Evolutionary conservation across 306 rosid species (phyloP), one percentile per base, ranked within the genome.

Genomic region (Trifolium repens): DNA sequence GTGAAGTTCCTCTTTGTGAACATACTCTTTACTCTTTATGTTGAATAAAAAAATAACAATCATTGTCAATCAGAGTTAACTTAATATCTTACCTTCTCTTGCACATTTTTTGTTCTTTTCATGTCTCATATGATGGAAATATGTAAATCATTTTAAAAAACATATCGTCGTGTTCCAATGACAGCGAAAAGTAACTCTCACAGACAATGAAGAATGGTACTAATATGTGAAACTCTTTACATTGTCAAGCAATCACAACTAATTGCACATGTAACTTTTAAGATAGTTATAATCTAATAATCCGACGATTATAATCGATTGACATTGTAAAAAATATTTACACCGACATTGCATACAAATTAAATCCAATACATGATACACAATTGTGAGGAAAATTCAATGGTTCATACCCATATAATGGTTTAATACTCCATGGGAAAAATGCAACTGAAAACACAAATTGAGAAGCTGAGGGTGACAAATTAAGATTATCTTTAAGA

Each of bases 401-500:
- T 50, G 9, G 81, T 79, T 15, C 78, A 55, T 90, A 92, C 97
- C 97, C 97, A 61, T 92, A 92, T 77, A 92, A 72, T 2, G 97
- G 97, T 68, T 92, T 92, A 54, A 92, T 88, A 85, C 96, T 90
- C 97, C 97, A 90, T 17, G 97, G 97, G 24, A 92, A 92, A 78
- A 92, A 90, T 64, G 89, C 90, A 37, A 92, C 70, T 8, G 97
- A 87, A 60, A 83, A 77, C 80, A 88, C 85, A 80, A 92, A 90
- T 77, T 92, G 97, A 24, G 96, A 92, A 73, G 89, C 93, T 8
- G 97, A 92, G 42, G 97, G 93, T 32, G 97, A 88, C 79, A 92
- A 74, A 77, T 87, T 81, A 19, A 92, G 87, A 73, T 77, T 79
- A 78, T 92, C 97, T 76, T 92, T 92, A 61, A 92, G 93, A 74